These are phyloP conservation scores for Poa annua DNA, from an alignment of 176 grass and related monocot genomes.

Conservation along the genomic window DNA sequence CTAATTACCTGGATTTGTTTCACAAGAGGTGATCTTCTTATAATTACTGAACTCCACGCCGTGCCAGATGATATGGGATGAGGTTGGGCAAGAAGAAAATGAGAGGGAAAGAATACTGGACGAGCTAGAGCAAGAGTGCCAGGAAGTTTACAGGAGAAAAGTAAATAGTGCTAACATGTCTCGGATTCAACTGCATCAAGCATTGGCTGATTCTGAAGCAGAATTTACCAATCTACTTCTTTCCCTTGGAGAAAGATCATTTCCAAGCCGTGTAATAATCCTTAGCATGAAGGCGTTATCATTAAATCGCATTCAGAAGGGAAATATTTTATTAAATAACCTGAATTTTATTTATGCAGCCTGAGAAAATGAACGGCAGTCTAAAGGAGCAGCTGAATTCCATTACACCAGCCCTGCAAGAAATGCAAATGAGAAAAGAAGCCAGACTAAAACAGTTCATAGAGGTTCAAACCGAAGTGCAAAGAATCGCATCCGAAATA, in stretches of 20 bases:
- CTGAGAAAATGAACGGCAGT: conserved; percentile 78
- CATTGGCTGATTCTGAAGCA: conserved; percentile 89
- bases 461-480: conserved; percentile 80
- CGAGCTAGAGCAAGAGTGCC: conserved; percentile 81
- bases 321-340: conserved; percentile 38
- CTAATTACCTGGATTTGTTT: conserved; percentile 6
- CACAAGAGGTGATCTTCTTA: not conserved
- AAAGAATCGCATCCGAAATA: conserved; percentile 82
- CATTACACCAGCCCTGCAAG: conserved; percentile 89
- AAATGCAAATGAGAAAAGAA: conserved; percentile 94
- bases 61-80: conserved; percentile 94
- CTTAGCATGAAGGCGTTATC: not conserved
- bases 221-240: conserved; percentile 95
- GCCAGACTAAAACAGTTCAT: conserved; percentile 77
- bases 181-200: conserved; percentile 86
- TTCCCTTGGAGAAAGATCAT: conserved; percentile 96
- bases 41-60: conserved; percentile 14
- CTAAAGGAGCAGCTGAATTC: conserved; percentile 95
- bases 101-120: conserved; percentile 78
- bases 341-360: conserved; percentile 58
- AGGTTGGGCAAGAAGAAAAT: conserved; percentile 76
- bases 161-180: conserved; percentile 85
- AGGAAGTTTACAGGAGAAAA: conserved; percentile 89
- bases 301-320: conserved; percentile 11
- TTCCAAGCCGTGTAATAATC: conserved; percentile 70